Evolutionary conservation across 805 yeast genomes (phyloP).

Genomic region (Starmera dryadoides): DNA sequence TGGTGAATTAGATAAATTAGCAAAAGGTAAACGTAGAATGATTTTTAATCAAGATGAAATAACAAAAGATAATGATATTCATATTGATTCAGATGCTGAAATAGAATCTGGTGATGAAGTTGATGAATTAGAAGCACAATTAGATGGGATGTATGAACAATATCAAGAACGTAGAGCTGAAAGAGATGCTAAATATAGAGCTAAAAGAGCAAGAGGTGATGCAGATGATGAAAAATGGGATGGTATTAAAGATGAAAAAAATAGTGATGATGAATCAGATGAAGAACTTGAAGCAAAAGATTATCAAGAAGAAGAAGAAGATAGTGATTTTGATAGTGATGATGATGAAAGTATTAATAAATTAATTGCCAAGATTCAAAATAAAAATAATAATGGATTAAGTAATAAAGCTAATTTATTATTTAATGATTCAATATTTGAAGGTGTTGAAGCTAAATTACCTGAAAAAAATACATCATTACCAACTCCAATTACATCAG

Average conservation of each 20-base stretch:
- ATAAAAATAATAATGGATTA: conserved; percentile 28
- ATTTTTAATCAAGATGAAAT: conserved; percentile 51
- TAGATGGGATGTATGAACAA: conserved; percentile 72
- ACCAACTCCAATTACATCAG: conserved; percentile 5
- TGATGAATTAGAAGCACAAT: conserved; percentile 71
- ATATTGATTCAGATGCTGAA: conserved; percentile 40
- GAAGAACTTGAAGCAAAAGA: conserved; percentile 27
- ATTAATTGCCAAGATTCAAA: conserved; percentile 48
- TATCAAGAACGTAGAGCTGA: conserved; percentile 64
- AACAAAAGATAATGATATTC: conserved; percentile 48
- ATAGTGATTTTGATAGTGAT: conserved; percentile 44
- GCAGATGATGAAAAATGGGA: conserved; percentile 74
- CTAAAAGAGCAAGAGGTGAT: conserved; percentile 69
- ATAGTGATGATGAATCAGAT: conserved; percentile 15
- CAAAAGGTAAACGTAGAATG: conserved; percentile 67
- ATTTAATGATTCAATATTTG: conserved; percentile 48
- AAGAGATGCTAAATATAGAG: conserved; percentile 59
- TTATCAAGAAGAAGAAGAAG: conserved; percentile 36
- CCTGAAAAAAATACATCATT: conserved; percentile 3
- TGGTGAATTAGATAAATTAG: conserved; percentile 67
- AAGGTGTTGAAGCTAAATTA: conserved; percentile 34
- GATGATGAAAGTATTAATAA: conserved; percentile 64
- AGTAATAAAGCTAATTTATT: conserved; percentile 36
- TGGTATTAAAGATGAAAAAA: conserved; percentile 41
- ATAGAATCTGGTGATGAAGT: conserved; percentile 40